Evolutionary conservation across 2,329 filamentous ascomycete genomes (phyloP).

Genomic region (Fusarium udum): DNA sequence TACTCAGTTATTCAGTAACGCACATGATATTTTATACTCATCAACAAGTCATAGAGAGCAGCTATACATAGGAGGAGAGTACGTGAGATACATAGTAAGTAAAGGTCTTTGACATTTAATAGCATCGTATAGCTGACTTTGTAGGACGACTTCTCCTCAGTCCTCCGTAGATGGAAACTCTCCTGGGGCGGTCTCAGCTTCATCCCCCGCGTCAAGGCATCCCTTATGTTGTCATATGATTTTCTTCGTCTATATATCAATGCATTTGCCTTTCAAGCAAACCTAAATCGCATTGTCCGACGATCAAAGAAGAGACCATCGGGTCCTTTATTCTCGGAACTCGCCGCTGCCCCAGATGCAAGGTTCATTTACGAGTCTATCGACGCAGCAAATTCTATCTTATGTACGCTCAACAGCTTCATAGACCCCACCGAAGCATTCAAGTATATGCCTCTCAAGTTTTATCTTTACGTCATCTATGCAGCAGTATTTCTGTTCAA

Average conservation of each 20-base stretch:
- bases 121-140: background rate
- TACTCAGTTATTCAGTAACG: conserved; percentile 77
- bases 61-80: conserved; percentile 75
- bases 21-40: conserved; percentile 78
- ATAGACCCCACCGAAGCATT: conserved; percentile 67
- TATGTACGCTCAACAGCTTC: conserved; percentile 67
- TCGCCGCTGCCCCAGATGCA: conserved; percentile 69
- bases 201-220: conserved; percentile 72
- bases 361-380: conserved; percentile 74
- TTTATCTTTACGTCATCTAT: conserved; percentile 71
- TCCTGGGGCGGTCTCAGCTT: conserved; percentile 73
- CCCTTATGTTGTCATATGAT: conserved; percentile 75
- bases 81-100: conserved; percentile 73
- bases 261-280: conserved; percentile 79
- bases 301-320: conserved; percentile 45
- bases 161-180: conserved; percentile 76
- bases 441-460: conserved; percentile 71
- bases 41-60: conserved; percentile 75
- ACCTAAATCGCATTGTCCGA: conserved; percentile 60
- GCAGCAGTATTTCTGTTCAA: conserved; percentile 73
- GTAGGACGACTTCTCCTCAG: conserved; percentile 72
- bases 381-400: conserved; percentile 69
- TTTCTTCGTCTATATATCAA: conserved; percentile 79
- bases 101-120: rapidly evolving
- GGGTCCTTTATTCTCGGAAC: conserved; percentile 58